Evolutionary conservation across 192 early-diverging fungal species (phyloP).

Genomic region (Coemansia sp.): DNA sequence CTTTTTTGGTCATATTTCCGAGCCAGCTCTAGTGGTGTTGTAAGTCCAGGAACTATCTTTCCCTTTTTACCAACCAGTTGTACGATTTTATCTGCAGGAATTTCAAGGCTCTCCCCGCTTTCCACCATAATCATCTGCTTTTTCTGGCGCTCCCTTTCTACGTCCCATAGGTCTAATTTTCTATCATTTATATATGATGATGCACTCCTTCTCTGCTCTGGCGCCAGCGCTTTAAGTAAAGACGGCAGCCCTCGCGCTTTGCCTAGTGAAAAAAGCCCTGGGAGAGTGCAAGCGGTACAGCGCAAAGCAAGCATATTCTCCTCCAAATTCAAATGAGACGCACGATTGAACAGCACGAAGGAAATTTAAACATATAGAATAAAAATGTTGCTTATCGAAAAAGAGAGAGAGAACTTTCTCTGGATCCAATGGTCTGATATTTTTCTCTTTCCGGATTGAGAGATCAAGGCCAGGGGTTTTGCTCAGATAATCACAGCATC

Average conservation of each 20-base stretch:
- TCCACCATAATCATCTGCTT: neutral
- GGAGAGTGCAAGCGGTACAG: neutral
- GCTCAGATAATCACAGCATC: no score
- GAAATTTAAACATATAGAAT: neutral
- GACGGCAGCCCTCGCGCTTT: neutral
- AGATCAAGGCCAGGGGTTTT: no score
- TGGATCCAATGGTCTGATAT: no score
- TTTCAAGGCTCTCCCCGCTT: neutral
- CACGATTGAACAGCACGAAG: neutral
- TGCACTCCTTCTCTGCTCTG: neutral
- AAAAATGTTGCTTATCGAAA: constrained; percentile 1
- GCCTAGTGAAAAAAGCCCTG: neutral
- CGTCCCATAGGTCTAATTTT: constrained; percentile 21
- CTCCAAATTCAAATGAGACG: neutral
- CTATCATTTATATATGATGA: neutral
- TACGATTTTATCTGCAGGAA: neutral
- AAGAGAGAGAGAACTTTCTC: neutral
- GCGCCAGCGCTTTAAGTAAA: neutral
- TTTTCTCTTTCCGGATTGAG: no score
- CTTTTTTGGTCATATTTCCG: constrained; percentile 46
- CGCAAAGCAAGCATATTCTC: constrained; percentile 14
- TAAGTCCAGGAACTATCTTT: constrained; percentile 7
- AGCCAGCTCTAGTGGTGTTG: constrained; percentile 58
- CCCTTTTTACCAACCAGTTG: constrained; percentile 8
- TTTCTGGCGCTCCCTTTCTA: constrained; percentile 29